Base-by-base conservation (phyloP, 2,329 filamentous ascomycete species). In the Elsinoe perseae region DNA sequence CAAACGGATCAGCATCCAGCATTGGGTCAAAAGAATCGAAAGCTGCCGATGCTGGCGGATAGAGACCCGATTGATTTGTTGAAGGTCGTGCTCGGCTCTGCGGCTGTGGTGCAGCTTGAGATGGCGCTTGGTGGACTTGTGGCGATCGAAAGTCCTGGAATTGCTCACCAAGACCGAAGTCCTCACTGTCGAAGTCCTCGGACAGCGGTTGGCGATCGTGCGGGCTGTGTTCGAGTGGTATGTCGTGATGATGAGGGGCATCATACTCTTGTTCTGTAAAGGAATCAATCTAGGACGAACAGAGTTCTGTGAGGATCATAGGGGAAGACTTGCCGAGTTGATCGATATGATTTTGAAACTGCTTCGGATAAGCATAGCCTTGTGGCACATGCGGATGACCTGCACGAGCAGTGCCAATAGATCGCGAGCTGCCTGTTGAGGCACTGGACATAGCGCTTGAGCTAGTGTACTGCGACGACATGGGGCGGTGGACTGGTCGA, bases 261-360 rank as follows among this genome's bases (percentile, higher is more conserved):
- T 96, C 91, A 75, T 96, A 97, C 77, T 97, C 92, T 80, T 95
- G 90, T 77, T 97, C 92, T 96, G 77, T 77, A 79, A 30, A 83
- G 72, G 74, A 78, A 80, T 87, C 76, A 85, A 79, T 75, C 78
- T 83, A 82, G 79, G 78, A 83, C 78, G 78, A 77, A 80, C 79
- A 83, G 70, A 81, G 77, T 75, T 80, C 78, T 76, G 78, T 78
- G 67, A 65, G 61, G 67, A 73, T 65, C 69, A 69, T 65, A 63
- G 66, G 60, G 76, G 78, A 80, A 72, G 80, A 78, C 90, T 87
- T 89, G 87, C 92, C 92, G 72, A 97, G 83, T 78, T 95, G 89
- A 72, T 95, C 88, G 73, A 95, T 91, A 71, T 96, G 92, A 70
- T 87, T 93, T 68, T 95, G 89, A 73, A 95, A 96, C 16, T 88